Conservation (phyloP, 2,329 filamentous ascomycete species). For the Endothia cerciana region DNA sequence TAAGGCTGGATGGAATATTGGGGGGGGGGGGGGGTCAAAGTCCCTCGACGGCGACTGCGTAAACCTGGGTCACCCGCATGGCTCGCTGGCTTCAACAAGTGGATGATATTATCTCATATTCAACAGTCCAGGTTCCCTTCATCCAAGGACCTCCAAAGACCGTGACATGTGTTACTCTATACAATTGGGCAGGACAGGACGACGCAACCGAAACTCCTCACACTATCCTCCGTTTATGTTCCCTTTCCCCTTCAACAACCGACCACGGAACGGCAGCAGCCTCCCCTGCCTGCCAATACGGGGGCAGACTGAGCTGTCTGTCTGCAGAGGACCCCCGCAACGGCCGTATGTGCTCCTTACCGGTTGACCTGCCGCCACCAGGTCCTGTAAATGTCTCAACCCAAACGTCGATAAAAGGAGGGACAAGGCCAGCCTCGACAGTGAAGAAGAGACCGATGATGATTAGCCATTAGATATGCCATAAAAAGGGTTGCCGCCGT, state of each 20-base stretch:
- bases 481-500: constrained; percentile 1
- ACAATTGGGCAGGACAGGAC: constrained; percentile 16
- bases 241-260: not conserved
- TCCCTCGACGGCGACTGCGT: not conserved
- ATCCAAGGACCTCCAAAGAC: not conserved
- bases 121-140: not conserved
- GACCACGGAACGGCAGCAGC: not conserved
- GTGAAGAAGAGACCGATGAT: constrained; percentile 11
- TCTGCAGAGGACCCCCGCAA: not conserved
- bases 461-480: constrained; percentile 28
- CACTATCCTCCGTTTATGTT: not conserved
- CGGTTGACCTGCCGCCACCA: not conserved
- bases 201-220: constrained; percentile 2
- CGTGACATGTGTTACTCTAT: constrained; percentile 9
- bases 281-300: not conserved
- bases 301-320: not conserved
- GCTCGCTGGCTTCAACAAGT: too few relatives aligned
- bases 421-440: constrained; percentile 22
- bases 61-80: too few relatives aligned
- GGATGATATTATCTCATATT: constrained; percentile 1
- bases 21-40: not conserved
- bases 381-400: not conserved
- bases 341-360: not conserved
- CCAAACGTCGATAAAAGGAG: constrained; percentile 7
- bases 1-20: not conserved